phyloP scores from a whole-genome alignment of 495 filamentous ascomycete genomes.

The Melanomma pulvis-pyrius region DNA sequence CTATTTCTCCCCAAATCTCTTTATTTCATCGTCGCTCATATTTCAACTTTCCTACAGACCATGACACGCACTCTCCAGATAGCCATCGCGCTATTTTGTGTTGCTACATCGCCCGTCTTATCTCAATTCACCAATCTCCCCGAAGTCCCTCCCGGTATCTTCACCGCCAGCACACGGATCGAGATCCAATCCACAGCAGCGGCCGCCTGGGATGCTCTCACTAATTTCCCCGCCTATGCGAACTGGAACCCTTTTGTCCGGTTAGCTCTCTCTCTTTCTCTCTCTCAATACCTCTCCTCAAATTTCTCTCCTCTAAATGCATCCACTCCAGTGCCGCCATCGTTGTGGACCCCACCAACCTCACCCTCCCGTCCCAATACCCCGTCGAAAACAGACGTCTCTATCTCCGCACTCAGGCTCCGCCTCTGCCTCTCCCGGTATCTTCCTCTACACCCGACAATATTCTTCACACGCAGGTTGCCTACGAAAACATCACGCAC shows the following conservation, averaged over 20 bases:
- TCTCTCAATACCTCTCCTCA: not conserved
- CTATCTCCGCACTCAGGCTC: constrained; percentile 25
- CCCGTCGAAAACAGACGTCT: constrained; percentile 13
- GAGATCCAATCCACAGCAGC: constrained; percentile 19
- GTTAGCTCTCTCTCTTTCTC: not conserved
- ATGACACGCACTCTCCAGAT: not conserved
- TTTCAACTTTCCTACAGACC: not conserved
- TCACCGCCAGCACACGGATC: constrained; percentile 19
- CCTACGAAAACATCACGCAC: constrained; percentile 30
- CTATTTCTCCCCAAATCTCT: too few relatives aligned
- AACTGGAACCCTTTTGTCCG: constrained; percentile 36
- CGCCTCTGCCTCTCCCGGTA: constrained; percentile 31
- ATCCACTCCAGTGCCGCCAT: constrained; percentile 7
- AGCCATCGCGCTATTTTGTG: not conserved
- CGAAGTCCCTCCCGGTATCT: constrained; percentile 22
- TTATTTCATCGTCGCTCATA: too few relatives aligned
- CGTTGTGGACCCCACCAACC: not conserved
- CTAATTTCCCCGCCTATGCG: constrained; percentile 24
- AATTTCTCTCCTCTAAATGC: not conserved
- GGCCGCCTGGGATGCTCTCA: constrained; percentile 21
- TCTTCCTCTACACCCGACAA: constrained; percentile 24
- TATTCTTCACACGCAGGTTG: constrained; percentile 13
- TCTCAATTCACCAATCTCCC: constrained; percentile 26
- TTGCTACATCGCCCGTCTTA: not conserved
- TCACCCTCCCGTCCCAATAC: constrained; percentile 13